phyloP scores from a whole-genome alignment of 768 basidiomycete genomes.

The Kwoniella heveanensis region DNA sequence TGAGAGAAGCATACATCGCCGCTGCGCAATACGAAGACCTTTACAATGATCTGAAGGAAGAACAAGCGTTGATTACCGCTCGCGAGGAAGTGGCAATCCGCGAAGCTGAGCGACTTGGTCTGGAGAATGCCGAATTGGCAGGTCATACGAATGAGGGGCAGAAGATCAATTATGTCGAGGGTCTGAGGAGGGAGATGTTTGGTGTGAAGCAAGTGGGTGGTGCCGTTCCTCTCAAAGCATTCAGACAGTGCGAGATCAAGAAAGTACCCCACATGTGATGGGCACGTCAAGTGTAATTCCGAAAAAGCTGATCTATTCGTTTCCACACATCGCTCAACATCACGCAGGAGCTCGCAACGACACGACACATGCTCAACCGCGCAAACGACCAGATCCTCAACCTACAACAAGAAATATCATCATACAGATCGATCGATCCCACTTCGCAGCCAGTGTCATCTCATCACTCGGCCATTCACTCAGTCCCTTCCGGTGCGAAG shows the following conservation, averaged over 20 bases:
- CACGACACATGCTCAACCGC: slow-evolving; percentile 41
- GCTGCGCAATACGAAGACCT: slow-evolving; percentile 71
- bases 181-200: slow-evolving; percentile 75
- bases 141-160: slow-evolving; percentile 83
- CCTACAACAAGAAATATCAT: slow-evolving; percentile 32
- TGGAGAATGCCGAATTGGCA: slow-evolving; percentile 81
- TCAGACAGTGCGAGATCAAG: too few relatives aligned
- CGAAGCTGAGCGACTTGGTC: slow-evolving; percentile 72
- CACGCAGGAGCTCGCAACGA: slow-evolving; percentile 45
- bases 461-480: too few relatives aligned
- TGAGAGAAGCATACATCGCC: slow-evolving; percentile 63
- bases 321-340: too few relatives aligned
- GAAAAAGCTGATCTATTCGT: background rate
- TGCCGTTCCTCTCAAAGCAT: background rate
- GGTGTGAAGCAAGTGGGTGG: slow-evolving; percentile 75
- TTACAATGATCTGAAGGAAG: slow-evolving; percentile 67
- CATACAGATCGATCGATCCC: slow-evolving; percentile 38
- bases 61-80: slow-evolving; percentile 67
- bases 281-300: background rate
- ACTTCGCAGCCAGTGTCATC: slow-evolving; percentile 3
- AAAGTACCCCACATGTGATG: too few relatives aligned
- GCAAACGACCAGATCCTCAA: slow-evolving; percentile 31
- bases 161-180: slow-evolving; percentile 82
- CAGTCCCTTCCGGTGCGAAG: too few relatives aligned
- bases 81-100: slow-evolving; percentile 77